Evolutionary conservation across 208 protist species (phyloP), one percentile per base, ranked within the genome.

Genomic region (Crithidia fasciculata): DNA sequence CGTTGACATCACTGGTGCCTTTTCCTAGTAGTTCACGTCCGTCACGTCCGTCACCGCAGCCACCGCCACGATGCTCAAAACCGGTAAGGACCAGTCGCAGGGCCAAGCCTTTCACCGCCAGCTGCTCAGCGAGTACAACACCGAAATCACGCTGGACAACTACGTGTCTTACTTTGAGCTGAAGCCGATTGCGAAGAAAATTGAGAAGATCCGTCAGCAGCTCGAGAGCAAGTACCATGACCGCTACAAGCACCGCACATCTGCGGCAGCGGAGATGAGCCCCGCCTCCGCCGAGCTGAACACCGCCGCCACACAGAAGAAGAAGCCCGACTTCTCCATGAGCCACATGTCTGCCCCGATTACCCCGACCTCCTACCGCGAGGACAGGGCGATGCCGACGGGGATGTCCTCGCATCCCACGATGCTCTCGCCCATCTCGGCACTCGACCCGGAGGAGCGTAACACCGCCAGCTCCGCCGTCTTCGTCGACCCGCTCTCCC

Each of bases 71-170:
- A 87, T 88, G 82, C 86, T 95, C 58, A 74, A 80, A 7, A 95
- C 90, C 5, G 86, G 86, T 13, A 93, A 93, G 69, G 77, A 75
- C 15, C 72, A 60, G 59, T 89, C 86, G 18, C 84, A 95, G 67
- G 90, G 88, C 6, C 88, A 93, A 74, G 76, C 87, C 56, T 94
- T 94, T 67, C 87, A 91, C 68, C 89, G 91, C 49, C 87, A 81
- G 58, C 84, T 96, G 18, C 82, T 96, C 58, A 92, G 86, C 36
- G 89, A 94, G 81, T 96, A 96, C 75, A 90, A 90, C 77, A 92
- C 91, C 10, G 83, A 91, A 15, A 85, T 93, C 70, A 96, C 89
- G 9, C 85, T 96, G 2, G 83, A 90, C 19, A 91, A 93, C 66
- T 96, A 96, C 57, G 86, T 96, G 5, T 41, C 72, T 10, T 96